Conservation (phyloP, 208 protist genomes). For the Leishmania amazonensis region DNA sequence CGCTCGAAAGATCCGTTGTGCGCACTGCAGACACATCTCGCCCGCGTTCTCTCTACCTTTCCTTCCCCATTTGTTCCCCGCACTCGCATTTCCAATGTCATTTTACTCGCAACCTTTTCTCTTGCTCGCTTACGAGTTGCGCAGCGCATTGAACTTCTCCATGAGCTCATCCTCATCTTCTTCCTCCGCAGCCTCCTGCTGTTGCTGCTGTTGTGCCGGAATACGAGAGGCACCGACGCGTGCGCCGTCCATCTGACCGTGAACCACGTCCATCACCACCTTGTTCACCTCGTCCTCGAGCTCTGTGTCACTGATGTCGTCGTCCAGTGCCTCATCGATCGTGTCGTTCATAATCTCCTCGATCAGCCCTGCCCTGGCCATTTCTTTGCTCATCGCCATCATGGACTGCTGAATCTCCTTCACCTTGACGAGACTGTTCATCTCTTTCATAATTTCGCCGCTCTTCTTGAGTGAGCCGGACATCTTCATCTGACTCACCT, state of each 20-base stretch:
- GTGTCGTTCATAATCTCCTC: conserved; percentile 92
- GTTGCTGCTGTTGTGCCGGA: conserved; percentile 43
- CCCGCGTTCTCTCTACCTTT: not conserved
- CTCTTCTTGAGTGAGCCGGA: conserved; percentile 71
- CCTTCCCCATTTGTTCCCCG: not conserved
- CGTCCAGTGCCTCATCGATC: conserved; percentile 80
- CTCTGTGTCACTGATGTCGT: conserved; percentile 86
- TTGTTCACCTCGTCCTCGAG: conserved; percentile 90
- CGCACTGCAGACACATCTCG: not conserved
- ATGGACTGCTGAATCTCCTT: conserved; percentile 83
- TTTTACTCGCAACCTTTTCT: not conserved
- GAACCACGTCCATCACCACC: conserved; percentile 85
- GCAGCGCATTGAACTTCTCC: conserved; percentile 66
- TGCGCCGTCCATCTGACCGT: conserved; percentile 69
- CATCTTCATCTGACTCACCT: conserved; percentile 80
- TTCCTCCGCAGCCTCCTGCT: conserved; percentile 36
- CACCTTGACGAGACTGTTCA: conserved; percentile 83
- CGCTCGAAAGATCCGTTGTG: not conserved
- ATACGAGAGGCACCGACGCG: conserved; percentile 55
- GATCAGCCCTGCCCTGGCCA: conserved; percentile 90
- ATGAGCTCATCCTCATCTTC: conserved; percentile 52
- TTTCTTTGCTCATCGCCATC: conserved; percentile 82
- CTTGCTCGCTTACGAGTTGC: conserved; percentile 21
- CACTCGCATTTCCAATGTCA: not conserved
- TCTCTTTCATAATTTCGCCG: conserved; percentile 83